phyloP scores from a whole-genome alignment of 176 grass and related monocot genomes.

The Ensete glaucum region DNA sequence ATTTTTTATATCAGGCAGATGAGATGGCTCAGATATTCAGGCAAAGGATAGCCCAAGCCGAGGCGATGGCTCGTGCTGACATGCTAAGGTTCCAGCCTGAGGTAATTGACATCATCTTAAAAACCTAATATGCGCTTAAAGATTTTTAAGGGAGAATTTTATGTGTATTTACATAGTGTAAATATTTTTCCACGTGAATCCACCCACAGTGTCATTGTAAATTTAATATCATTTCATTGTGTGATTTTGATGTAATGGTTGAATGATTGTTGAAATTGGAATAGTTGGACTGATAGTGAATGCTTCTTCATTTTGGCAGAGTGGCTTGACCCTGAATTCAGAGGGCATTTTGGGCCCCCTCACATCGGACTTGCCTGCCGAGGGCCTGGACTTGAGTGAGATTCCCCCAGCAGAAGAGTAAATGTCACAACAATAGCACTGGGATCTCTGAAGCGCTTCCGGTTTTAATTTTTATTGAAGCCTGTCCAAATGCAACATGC shows the following conservation, averaged over 20 bases:
- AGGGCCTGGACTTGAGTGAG: constrained; percentile 26
- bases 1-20: constrained; percentile 43
- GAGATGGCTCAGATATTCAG: constrained; percentile 99
- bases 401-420: constrained; percentile 7
- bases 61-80: constrained; percentile 94
- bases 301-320: constrained; percentile 37
- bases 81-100: constrained; percentile 95
- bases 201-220: neutral
- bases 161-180: neutral
- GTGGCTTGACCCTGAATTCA: constrained; percentile 77
- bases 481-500: neutral
- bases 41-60: constrained; percentile 89
- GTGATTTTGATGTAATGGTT: neutral
- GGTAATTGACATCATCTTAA: constrained; percentile 26
- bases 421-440: neutral
- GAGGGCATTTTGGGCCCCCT: constrained; percentile 80
- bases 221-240: neutral
- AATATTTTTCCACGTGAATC: neutral
- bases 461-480: neutral
- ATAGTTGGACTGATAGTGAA: constrained; percentile 6
- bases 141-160: too few relatives aligned
- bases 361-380: constrained; percentile 41
- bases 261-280: neutral
- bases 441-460: neutral
- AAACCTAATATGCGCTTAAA: neutral